A percentile compares a stretch with the other conserved stretches of the same genome.
phyloP scores from a whole-genome alignment of 2,329 filamentous ascomycete genomes.

The Fusarium subglutinans region DNA sequence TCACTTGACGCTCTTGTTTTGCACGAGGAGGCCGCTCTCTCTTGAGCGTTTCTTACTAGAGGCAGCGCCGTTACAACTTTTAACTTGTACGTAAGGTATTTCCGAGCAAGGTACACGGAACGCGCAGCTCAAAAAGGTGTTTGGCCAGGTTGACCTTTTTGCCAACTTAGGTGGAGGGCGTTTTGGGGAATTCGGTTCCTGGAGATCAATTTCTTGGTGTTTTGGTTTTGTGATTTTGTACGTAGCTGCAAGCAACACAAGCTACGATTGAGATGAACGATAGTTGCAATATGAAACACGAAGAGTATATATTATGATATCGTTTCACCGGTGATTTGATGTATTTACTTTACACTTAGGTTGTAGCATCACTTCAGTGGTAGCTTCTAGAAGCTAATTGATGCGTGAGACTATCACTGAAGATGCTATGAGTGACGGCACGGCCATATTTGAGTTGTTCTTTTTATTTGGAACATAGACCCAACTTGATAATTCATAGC shows the following conservation, averaged over 20 bases:
- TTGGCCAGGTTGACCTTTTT: constrained; percentile 46
- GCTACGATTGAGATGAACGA: constrained; percentile 41
- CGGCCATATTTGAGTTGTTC: background rate
- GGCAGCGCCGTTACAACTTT: constrained; percentile 23
- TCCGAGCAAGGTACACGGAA: constrained; percentile 47
- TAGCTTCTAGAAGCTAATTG: background rate
- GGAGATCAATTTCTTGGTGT: constrained; percentile 44
- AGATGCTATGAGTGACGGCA: background rate
- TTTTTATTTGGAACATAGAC: background rate
- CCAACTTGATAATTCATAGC: background rate
- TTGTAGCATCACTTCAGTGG: background rate
- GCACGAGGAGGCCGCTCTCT: constrained; percentile 9
- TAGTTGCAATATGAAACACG: constrained; percentile 36
- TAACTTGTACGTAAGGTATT: constrained; percentile 52
- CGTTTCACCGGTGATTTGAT: background rate
- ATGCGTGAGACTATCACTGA: too few species aligned
- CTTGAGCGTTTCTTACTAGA: constrained; percentile 13
- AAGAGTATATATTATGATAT: constrained; percentile 11
- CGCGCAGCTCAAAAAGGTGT: constrained; percentile 58
- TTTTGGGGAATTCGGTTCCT: constrained; percentile 39
- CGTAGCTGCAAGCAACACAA: constrained; percentile 44
- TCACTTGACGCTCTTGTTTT: constrained; percentile 26
- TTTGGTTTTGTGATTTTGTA: constrained; percentile 31
- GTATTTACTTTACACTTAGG: background rate
- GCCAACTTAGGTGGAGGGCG: constrained; percentile 39